Evolutionary conservation across 768 basidiomycete genomes (phyloP).

Genomic region (Mycena rebaudengoi): DNA sequence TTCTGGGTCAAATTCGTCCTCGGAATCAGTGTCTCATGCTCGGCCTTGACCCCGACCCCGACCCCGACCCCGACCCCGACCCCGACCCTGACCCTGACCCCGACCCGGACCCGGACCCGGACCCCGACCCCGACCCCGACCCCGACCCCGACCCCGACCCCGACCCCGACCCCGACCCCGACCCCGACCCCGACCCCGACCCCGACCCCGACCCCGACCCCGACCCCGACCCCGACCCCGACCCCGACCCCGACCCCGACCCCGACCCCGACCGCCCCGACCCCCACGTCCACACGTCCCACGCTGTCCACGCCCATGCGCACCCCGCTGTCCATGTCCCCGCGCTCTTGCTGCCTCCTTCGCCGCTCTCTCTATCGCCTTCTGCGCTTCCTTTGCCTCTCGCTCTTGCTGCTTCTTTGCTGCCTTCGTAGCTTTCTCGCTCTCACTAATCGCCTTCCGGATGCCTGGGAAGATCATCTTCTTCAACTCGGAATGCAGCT

Average conservation of each 20-base stretch:
- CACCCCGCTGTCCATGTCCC: not conserved
- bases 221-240: not conserved
- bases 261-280: not conserved
- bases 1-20: not conserved
- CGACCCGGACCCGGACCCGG: not conserved
- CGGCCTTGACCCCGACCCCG: not conserved
- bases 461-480: not conserved
- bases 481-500: not conserved
- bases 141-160: no score
- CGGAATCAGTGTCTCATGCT: not conserved
- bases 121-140: not conserved
- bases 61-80: not conserved
- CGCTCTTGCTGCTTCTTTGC: not conserved
- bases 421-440: not conserved
- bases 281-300: not conserved
- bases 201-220: not conserved
- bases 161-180: no score
- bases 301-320: not conserved
- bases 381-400: not conserved
- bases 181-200: not conserved
- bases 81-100: not conserved
- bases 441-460: slow-evolving; percentile 1
- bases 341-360: not conserved
- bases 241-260: not conserved
- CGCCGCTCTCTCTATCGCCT: not conserved